phyloP scores from a whole-genome alignment of 306 rosid genomes.

The Luffa aegyptiaca region DNA sequence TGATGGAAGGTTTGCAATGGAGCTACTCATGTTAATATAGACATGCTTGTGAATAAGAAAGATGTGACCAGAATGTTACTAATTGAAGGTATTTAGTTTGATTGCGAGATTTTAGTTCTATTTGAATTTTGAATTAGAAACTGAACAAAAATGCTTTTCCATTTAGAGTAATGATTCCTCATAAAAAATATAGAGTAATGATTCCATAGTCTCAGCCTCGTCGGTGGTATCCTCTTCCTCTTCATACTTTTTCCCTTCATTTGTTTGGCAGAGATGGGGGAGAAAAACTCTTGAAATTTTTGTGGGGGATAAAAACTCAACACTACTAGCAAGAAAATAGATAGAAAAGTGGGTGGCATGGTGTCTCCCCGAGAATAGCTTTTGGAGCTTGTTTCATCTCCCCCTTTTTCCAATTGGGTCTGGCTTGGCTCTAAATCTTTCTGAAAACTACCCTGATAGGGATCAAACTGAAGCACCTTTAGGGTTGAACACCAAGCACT shows the following conservation, averaged over 20 bases:
- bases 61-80: conserved; percentile 64
- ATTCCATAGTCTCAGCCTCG: neutral
- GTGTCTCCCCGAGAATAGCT: neutral
- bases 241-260: neutral
- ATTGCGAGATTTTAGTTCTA: neutral
- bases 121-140: neutral
- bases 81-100: conserved; percentile 50
- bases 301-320: neutral
- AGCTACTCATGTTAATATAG: conserved; percentile 76
- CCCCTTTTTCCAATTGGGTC: neutral
- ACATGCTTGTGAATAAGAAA: conserved; percentile 61
- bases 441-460: neutral
- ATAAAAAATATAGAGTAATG: neutral
- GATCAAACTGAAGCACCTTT: neutral
- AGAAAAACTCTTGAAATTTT: neutral
- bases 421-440: neutral
- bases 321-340: neutral
- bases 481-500: neutral
- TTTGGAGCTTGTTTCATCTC: neutral
- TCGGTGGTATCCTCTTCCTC: neutral
- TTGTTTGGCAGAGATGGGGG: neutral
- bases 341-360: neutral
- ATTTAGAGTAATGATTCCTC: neutral
- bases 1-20: conserved; percentile 68
- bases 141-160: neutral